These are phyloP conservation scores for Spencermartinsiella europaea DNA, from an alignment of 805 yeast genomes.

Conservation along the genomic window DNA sequence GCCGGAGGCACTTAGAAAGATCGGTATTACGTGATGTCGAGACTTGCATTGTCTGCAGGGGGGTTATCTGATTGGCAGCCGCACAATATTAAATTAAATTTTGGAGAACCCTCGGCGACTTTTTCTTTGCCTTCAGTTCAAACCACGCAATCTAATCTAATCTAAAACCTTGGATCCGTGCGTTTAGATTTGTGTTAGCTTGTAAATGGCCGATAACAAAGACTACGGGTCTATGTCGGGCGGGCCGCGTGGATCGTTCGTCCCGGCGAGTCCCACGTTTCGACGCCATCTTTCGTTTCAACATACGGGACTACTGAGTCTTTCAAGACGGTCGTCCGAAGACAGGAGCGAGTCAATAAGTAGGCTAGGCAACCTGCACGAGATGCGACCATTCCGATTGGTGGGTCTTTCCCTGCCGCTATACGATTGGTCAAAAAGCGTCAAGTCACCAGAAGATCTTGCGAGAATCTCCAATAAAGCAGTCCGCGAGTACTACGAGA, in stretches of 20 bases:
- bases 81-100: too few species aligned
- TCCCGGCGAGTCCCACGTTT: not conserved
- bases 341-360: not conserved
- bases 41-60: too few species aligned
- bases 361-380: constrained; percentile 32
- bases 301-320: not conserved
- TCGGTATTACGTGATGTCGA: too few species aligned
- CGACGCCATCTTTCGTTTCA: not conserved
- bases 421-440: constrained; percentile 37
- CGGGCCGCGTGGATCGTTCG: too few species aligned
- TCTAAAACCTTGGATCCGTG: too few species aligned
- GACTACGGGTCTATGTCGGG: not conserved
- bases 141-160: too few species aligned
- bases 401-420: constrained; percentile 42
- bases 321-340: not conserved
- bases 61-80: too few species aligned
- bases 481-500: constrained; percentile 43
- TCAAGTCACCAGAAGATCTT: constrained; percentile 25
- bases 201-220: too few species aligned
- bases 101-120: too few species aligned
- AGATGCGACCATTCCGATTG: constrained; percentile 43
- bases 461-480: constrained; percentile 24
- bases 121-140: too few species aligned
- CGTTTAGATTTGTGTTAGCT: too few species aligned
- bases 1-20: too few species aligned